Evolutionary conservation across 1,284 basidiomycete genomes (phyloP), one percentile per base, ranked within the genome.

Genomic region (Ustilago vetiveriae): DNA sequence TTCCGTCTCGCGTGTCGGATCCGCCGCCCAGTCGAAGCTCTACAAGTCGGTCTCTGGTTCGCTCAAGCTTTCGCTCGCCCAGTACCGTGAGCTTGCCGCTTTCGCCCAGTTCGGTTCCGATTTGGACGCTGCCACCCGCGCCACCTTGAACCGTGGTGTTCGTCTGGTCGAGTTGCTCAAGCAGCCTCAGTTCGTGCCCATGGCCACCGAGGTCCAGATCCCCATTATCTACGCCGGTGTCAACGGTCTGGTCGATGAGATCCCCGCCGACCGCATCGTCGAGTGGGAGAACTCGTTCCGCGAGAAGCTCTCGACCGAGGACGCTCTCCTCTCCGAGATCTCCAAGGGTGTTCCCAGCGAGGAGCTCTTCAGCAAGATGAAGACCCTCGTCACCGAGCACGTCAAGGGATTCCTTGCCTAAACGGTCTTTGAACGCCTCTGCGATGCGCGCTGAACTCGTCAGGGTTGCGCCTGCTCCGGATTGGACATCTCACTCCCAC

Each of bases 81-180:
- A 98, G 85, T 98, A 98, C 88, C 94, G 95, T 91, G 95, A 98
- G 88, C 94, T 98, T 76, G 95, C 95, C 77, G 95, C 95, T 73
- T 95, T 96, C 83, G 95, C 95, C 66, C 95, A 98, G 84, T 98
- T 98, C 88, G 95, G 95, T 89, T 98, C 95, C 79, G 95, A 98
- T 86, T 91, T 98, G 82, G 95, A 98, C 87, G 94, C 95, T 65
- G 96, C 95, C 35, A 98, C 95, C 78, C 92, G 72, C 44, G 68
- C 68, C 55, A 75, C 97, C 78, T 89, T 98, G 74, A 91, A 89
- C 82, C 92, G 95, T 89, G 95, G 95, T 88, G 90, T 92, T 75
- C 94, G 95, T 88, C 88, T 98, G 68, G 98, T 94, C 74, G 95
- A 98, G 87, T 90, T 98, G 82, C 88, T 98, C 82, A 98, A 97